These are phyloP conservation scores for Chrysoporthe austroafricana DNA, from an alignment of 2,329 filamentous ascomycete genomes.

Conservation along the genomic window DNA sequence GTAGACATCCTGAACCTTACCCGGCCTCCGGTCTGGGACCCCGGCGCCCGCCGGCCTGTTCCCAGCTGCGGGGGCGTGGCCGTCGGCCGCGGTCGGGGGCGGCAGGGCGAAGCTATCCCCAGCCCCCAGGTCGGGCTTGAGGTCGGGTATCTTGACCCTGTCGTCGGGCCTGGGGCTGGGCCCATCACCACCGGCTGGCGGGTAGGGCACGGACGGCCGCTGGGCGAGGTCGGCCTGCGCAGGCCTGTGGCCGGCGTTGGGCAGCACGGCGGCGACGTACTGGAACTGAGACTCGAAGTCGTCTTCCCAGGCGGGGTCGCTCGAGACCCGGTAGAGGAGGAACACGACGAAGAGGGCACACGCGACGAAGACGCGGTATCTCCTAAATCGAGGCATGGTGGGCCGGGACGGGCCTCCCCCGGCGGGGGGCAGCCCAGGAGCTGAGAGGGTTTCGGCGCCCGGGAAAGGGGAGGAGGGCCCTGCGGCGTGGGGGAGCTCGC, in stretches of 20 bases:
- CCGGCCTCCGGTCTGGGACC: constrained; percentile 38
- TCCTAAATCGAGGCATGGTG: constrained; percentile 42
- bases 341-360: constrained; percentile 59
- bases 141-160: constrained; percentile 35
- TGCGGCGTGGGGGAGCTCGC: too few relatives aligned
- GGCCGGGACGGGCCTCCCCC: neutral
- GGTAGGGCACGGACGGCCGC: constrained; percentile 9
- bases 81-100: constrained; percentile 30
- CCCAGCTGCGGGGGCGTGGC: constrained; percentile 32
- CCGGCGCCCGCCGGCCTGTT: constrained; percentile 34
- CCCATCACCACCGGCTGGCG: constrained; percentile 12
- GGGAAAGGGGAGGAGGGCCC: too few relatives aligned
- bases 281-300: constrained; percentile 23
- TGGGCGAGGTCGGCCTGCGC: constrained; percentile 8
- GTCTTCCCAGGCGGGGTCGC: constrained; percentile 44
- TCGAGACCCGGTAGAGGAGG: constrained; percentile 54
- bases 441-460: neutral
- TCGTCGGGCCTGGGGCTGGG: constrained; percentile 7
- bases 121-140: constrained; percentile 35
- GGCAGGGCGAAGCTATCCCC: constrained; percentile 36
- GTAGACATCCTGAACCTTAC: constrained; percentile 30
- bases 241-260: constrained; percentile 9
- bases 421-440: neutral
- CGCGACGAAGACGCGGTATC: constrained; percentile 64
- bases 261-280: constrained; percentile 16